Evolutionary conservation across 106 monocot species (phyloP), one percentile per base, ranked within the genome.

Genomic region (Hemerocallis citrina): DNA sequence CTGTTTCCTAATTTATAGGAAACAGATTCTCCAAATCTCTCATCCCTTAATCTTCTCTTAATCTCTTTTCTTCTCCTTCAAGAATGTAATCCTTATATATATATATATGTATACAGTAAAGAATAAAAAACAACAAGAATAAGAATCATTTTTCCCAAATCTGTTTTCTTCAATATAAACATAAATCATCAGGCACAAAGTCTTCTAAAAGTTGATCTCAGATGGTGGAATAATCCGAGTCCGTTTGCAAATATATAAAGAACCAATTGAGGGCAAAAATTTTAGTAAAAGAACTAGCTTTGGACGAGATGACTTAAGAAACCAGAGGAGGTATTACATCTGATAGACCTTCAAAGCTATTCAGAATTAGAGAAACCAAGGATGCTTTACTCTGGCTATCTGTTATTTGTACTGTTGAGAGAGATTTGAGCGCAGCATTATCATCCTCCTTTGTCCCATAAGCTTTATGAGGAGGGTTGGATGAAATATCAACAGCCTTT

Each of bases 401-500:
- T 29, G 44, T 72, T 52, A 73, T n/a, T 45, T 58, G 20, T 30
- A 92, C 52, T 29, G 50, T 62, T 55, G 77, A 80, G 29, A 92
- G 65, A 65, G 70, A 77, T 22, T 80, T 65, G 52, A 77, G 55
- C 52, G 92, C 86, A 68, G 66, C 65, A 56, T 29, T 25, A 70
- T 92, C 80, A 81, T 92, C 92, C 37, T 83, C 83, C 64, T 75
- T 61, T 44, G 86, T 83, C 5, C 92, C 92, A 67, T 83, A 92
- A 34, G 52, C 69, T 61, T 34, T 80, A 25, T 15, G 24, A 24
- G 35, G 41, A 55, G 67, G 23, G 20, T 79, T 62, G 40, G 30
- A 61, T 50, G 70, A 33, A 40, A 32, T 59, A 17, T 69, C 57
- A 24, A 78, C 66, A 43, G 70, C 83, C 35, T 80, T 69, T 38